These are phyloP conservation scores for Pseudocercospora vitis DNA, from an alignment of 2,329 filamentous ascomycete species.

Conservation along the genomic window DNA sequence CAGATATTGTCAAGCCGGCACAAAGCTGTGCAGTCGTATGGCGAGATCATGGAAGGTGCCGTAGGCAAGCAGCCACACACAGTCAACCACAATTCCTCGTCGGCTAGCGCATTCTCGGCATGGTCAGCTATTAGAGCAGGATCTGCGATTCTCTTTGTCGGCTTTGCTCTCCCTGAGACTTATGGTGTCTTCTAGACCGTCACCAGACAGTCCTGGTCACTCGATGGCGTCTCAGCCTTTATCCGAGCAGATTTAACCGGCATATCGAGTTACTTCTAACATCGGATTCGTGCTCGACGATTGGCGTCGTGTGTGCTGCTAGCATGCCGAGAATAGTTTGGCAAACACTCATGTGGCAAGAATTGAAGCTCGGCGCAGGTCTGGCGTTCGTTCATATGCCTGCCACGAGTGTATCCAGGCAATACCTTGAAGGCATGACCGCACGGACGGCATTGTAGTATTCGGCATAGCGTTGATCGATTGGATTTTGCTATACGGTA, in stretches of 20 bases:
- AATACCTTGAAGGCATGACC: constrained; percentile 11
- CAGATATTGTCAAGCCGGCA: no score
- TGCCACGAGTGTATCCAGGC: constrained; percentile 8
- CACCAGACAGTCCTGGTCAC: not conserved
- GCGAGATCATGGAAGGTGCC: no score
- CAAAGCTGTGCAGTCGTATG: no score
- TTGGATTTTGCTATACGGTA: constrained; percentile 6
- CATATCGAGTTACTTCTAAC: constrained; percentile 2
- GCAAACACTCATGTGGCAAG: constrained; percentile 9
- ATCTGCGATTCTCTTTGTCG: constrained; percentile 9
- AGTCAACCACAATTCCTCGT: not conserved
- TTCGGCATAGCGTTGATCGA: constrained; percentile 6
- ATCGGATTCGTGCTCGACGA: constrained; percentile 4
- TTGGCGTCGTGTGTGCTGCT: constrained; percentile 4
- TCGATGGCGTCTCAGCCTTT: not conserved
- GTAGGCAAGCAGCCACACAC: no score
- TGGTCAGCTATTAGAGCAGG: constrained; percentile 4
- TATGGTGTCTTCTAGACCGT: constrained; percentile 7
- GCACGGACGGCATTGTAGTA: constrained; percentile 9
- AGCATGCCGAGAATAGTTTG: constrained; percentile 6
- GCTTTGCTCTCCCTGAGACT: constrained; percentile 8
- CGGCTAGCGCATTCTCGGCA: not conserved
- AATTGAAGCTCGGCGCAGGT: constrained; percentile 6
- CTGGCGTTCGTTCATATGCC: constrained; percentile 12
- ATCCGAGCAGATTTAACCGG: constrained; percentile 12